Base-by-base conservation (phyloP, 2,329 filamentous ascomycete species). In the Cadophora sp. region DNA sequence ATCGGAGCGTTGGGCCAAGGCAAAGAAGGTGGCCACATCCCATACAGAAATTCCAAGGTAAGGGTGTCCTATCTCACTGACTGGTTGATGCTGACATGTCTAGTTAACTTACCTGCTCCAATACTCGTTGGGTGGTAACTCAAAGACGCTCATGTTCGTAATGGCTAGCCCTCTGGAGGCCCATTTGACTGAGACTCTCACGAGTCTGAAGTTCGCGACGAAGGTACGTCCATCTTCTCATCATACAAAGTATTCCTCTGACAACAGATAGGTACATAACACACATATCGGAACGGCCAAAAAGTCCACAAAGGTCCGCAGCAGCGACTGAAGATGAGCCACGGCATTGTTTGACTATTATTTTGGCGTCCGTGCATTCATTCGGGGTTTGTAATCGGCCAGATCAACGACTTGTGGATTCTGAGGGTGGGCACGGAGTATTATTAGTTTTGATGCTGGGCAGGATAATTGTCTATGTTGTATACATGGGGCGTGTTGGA, bases 131-230 rank as follows among this genome's bases (percentile, higher is more conserved):
- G 95, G 96, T 4, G 96, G 96, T 19, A 97, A 97, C 79, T 96
- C 92, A 74, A 97, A 97, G 82, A 99, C 96, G 0, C 90, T 99
- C 75, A 99, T 99, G 96, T 97, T 99, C 79, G 93, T 98, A 79
- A 98, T 98, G 94, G 92, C 97, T 66, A 96, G 92, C 74, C 96
- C 96, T 40, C 83, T 98, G 68, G 92, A 97, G 82, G 92, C 90
- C 6, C 96, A 98, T 82, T 83, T 97, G 72, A 92, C 91, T 76
- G 96, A 99, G 84, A 97, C 94, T 3, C 84, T 97, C 78, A 97
- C 94, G 55, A 97, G 94, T 84, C 84, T 99, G 80, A 91, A 96
- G 76, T 99, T 99, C 80, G 96, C 96, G 19, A 97, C 93, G 40
- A 98, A 97, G 86, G 94, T 94, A 80, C 77, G 82, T 77, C 65